Base-by-base conservation (phyloP, 768 basidiomycete species). In the Daedaleopsis sinensis region DNA sequence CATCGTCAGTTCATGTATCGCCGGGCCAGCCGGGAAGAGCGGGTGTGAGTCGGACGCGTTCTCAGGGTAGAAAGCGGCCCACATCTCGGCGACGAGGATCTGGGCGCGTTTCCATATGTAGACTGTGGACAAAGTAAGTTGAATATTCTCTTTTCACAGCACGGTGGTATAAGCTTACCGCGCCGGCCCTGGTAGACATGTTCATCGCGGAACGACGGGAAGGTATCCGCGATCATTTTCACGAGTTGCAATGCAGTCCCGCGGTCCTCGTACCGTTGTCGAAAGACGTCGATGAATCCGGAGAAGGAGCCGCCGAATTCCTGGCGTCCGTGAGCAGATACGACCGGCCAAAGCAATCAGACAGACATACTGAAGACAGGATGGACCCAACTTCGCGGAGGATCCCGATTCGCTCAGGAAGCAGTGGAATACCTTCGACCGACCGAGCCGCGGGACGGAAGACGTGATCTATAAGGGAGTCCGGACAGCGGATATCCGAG, bases 91-190 rank as follows among this genome's bases (percentile, higher is more conserved):
- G 36, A 95, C 89, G 42, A 96, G 81, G 58, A 96, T 96, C 65
- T 96, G 94, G 1, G 93, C 88, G 37, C 94, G 87, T 71, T 96
- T 96, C 91, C 93, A 94, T 58, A 96, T 80, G 73, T 75, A 86
- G 9, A 95, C 91, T 93, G 65, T 8, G 16, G 1, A 32, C 32
- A 5, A 15, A 27, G 13, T 12, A 21, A 18, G 32, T 42, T 61
- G 36, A 54, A n/a, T n/a, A n/a, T n/a, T n/a, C n/a, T n/a, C n/a
- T n/a, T n/a, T n/a, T n/a, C n/a, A n/a, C n/a, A n/a, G n/a, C n/a
- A n/a, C n/a, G n/a, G n/a, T n/a, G n/a, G n/a, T n/a, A n/a, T n/a
- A n/a, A n/a, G 21, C 19, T 32, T 64, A 91, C 93, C 80, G 81
- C 80, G 84, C 23, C 77, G 78, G 27, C 84, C 88, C 43, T 86